Evolutionary conservation across 2,329 filamentous ascomycete genomes (phyloP).

Genomic region (Fusarium nurragi): DNA sequence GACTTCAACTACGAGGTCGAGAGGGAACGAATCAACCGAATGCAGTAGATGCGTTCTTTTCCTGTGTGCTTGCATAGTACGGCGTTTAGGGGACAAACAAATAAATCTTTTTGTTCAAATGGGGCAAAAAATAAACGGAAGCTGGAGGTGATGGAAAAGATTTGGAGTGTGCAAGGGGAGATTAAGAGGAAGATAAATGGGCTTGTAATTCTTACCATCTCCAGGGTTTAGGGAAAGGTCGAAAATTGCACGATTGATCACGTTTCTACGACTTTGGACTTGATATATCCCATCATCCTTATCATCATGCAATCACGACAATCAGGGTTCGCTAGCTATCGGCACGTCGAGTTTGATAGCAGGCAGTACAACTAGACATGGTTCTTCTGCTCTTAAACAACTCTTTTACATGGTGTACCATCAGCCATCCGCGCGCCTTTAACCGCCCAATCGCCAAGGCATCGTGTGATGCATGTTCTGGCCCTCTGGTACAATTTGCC

Average conservation of each 20-base stretch:
- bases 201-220: constrained; percentile 48
- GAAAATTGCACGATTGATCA: constrained; percentile 43
- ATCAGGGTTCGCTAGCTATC: constrained; percentile 19
- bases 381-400: constrained; percentile 39
- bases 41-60: constrained; percentile 51
- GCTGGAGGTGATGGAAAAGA: constrained; percentile 25
- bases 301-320: constrained; percentile 36
- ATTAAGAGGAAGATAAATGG: constrained; percentile 36
- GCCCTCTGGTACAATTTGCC: constrained; percentile 19
- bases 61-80: constrained; percentile 56
- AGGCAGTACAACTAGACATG: constrained; percentile 33
- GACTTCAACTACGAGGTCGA: constrained; percentile 99
- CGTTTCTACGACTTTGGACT: constrained; percentile 36
- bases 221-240: constrained; percentile 42
- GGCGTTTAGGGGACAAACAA: constrained; percentile 50
- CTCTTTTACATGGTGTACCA: constrained; percentile 22
- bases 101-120: constrained; percentile 46
- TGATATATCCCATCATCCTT: constrained; percentile 26
- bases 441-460: constrained; percentile 15
- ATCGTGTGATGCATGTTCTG: constrained; percentile 30
- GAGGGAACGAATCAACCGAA: constrained; percentile 73
- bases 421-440: constrained; percentile 21
- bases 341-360: constrained; percentile 20
- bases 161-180: constrained; percentile 31
- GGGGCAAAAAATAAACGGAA: constrained; percentile 43